A percentile compares a stretch with the other conserved stretches of the same genome.
These are phyloP conservation scores for Pachysandra terminalis DNA, from an alignment of 164 flowering plant genomes.

Conservation along the genomic window DNA sequence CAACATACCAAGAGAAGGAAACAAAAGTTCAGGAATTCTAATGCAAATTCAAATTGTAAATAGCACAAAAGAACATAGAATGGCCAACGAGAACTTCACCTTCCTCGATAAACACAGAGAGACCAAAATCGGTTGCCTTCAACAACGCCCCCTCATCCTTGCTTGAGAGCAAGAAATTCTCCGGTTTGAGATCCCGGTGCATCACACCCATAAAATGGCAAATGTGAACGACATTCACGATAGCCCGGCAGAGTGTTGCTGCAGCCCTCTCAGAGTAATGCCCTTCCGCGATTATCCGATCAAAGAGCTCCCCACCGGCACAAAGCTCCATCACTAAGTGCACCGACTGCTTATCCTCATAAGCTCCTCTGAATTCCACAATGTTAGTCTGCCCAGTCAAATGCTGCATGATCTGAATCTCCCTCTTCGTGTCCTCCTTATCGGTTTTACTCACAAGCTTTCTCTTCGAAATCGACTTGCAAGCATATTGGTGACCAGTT, in stretches of 20 bases:
- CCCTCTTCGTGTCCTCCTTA: slow-evolving; percentile 65
- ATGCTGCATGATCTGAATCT: slow-evolving; percentile 74
- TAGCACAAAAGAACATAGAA: background rate
- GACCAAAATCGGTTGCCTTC: slow-evolving; percentile 79
- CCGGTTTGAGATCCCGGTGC: slow-evolving; percentile 78
- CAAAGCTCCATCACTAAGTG: slow-evolving; percentile 82
- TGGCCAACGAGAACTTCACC: slow-evolving; percentile 31
- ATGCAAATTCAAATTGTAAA: background rate
- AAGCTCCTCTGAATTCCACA: slow-evolving; percentile 72
- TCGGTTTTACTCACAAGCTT: slow-evolving; percentile 54
- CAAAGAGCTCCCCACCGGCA: slow-evolving; percentile 79
- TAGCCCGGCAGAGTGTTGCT: slow-evolving; percentile 43
- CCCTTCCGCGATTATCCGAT: slow-evolving; percentile 66
- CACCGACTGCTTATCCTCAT: slow-evolving; percentile 65
- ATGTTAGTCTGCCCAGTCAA: slow-evolving; percentile 69
- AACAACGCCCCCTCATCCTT: slow-evolving; percentile 48
- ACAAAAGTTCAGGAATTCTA: background rate
- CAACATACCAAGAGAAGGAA: background rate
- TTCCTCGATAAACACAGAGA: slow-evolving; percentile 82
- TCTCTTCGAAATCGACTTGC: slow-evolving; percentile 71
- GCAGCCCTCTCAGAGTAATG: slow-evolving; percentile 72
- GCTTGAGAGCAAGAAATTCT: slow-evolving; percentile 66
- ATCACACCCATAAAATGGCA: slow-evolving; percentile 87
- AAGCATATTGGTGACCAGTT: slow-evolving; percentile 58
- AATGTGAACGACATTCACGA: slow-evolving; percentile 71